Conservation (phyloP, 2,329 filamentous ascomycete species). For the Sphaceloma murrayae region DNA sequence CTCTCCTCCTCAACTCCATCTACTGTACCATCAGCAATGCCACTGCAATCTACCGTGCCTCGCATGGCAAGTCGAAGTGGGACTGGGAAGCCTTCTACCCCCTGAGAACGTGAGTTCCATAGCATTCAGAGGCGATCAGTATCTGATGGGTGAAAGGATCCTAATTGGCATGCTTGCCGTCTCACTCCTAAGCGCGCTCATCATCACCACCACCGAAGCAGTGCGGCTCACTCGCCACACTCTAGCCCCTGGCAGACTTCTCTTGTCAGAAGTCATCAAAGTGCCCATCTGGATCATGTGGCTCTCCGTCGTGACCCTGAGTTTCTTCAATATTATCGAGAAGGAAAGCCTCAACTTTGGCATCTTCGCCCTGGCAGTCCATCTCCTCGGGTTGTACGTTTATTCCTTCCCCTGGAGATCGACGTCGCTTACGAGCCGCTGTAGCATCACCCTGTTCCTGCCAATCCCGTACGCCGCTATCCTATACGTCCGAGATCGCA, state of each 20-base stretch:
- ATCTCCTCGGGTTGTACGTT: conserved; percentile 10
- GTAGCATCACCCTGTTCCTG: not conserved
- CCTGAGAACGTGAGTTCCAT: conserved; percentile 11
- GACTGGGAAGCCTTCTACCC: conserved; percentile 16
- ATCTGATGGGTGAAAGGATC: not conserved
- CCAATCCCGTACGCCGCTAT: conserved; percentile 4
- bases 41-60: conserved; percentile 2
- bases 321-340: conserved; percentile 10
- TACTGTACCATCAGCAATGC: conserved; percentile 3
- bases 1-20: conserved; percentile 1
- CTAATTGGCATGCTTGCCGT: not conserved
- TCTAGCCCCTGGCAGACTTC: conserved; percentile 2
- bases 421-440: no score
- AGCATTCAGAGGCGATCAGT: not conserved
- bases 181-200: not conserved
- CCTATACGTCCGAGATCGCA: conserved; percentile 1
- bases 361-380: not conserved
- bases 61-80: not conserved
- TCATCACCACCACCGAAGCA: conserved; percentile 2
- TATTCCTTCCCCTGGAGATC: no score
- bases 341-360: conserved; percentile 1
- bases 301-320: not conserved
- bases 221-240: conserved; percentile 3
- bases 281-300: conserved; percentile 2
- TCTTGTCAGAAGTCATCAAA: conserved; percentile 3